Evolutionary conservation across 2,329 filamentous ascomycete species (phyloP).

Genomic region (Ramularia endophylla): DNA sequence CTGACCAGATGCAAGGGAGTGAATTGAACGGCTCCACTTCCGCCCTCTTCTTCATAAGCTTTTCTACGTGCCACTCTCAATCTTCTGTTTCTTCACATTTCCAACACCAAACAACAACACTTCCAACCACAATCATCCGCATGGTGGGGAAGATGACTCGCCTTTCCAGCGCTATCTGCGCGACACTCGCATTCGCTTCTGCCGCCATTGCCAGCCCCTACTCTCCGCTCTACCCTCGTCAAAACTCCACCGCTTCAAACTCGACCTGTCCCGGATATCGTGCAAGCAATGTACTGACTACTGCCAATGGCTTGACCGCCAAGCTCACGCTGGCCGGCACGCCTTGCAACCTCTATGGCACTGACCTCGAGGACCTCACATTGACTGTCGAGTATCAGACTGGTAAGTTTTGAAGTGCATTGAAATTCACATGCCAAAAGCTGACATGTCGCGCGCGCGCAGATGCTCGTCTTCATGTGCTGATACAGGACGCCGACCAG

Average conservation of each 20-base stretch:
- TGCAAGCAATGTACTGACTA: slow-evolving; percentile 54
- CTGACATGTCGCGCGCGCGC: background rate
- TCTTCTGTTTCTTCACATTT: slow-evolving; percentile 1
- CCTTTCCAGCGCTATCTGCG: slow-evolving; percentile 11
- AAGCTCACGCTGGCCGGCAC: slow-evolving; percentile 62
- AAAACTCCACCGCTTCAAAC: slow-evolving; percentile 14
- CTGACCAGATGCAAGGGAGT: too few relatives aligned
- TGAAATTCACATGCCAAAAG: background rate
- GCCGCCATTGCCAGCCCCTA: slow-evolving; percentile 15
- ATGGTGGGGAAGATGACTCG: slow-evolving; percentile 13
- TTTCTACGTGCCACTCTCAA: too few relatives aligned
- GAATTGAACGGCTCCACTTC: slow-evolving; percentile 12
- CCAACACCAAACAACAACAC: background rate
- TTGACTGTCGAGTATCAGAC: slow-evolving; percentile 58
- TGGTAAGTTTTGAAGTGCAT: slow-evolving; percentile 37
- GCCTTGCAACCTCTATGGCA: slow-evolving; percentile 56
- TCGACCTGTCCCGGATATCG: slow-evolving; percentile 59
- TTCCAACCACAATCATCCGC: background rate
- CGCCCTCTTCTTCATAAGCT: background rate
- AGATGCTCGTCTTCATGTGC: slow-evolving; percentile 60
- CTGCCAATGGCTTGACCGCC: slow-evolving; percentile 56
- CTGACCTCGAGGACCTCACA: slow-evolving; percentile 51
- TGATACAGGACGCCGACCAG: slow-evolving; percentile 64
- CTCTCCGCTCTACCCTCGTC: slow-evolving; percentile 12
- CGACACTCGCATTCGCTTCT: slow-evolving; percentile 11